Percentiles rank a stretch among this genome's conserved stretches.
These are phyloP conservation scores for Cyclostephanos invisitatus DNA, from an alignment of 108 stramenopile species.

Conservation along the genomic window DNA sequence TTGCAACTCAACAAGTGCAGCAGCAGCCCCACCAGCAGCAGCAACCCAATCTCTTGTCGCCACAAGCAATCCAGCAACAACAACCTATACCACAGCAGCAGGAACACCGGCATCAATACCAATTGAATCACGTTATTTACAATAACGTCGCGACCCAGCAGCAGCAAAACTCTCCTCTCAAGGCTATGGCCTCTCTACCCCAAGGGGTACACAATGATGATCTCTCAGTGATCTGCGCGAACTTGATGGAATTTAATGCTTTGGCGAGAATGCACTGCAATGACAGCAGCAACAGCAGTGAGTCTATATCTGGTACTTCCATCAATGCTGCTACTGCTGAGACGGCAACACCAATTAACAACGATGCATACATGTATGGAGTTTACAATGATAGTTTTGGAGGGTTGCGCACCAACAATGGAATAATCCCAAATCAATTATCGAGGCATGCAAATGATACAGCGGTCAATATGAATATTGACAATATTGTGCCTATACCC, in stretches of 20 bases:
- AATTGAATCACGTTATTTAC: conserved; percentile 3
- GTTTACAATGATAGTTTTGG: conserved; percentile 2
- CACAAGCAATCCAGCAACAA: conserved; percentile 2
- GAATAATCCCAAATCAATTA: not conserved
- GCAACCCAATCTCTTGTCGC: conserved; percentile 12
- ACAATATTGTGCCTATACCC: conserved; percentile 13
- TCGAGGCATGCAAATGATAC: not conserved
- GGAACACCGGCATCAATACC: conserved; percentile 18
- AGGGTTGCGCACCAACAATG: not conserved
- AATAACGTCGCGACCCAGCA: conserved; percentile 2
- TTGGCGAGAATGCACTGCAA: conserved; percentile 37
- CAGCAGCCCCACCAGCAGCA: conserved; percentile 21
- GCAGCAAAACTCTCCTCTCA: not conserved
- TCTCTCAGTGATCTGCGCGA: conserved; percentile 28
- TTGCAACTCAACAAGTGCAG: conserved; percentile 13
- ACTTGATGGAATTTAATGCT: conserved; percentile 49
- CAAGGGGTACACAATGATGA: conserved; percentile 20
- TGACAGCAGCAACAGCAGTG: not conserved
- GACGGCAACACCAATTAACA: not conserved
- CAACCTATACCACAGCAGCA: conserved; percentile 16
- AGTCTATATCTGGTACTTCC: conserved; percentile 9
- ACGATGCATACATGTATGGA: not conserved
- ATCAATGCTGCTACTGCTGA: not conserved
- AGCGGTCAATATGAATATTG: not conserved
- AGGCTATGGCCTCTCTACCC: conserved; percentile 1